These are phyloP conservation scores for Boletus holoroseus DNA, from an alignment of 1,284 basidiomycete species.

Conservation along the genomic window DNA sequence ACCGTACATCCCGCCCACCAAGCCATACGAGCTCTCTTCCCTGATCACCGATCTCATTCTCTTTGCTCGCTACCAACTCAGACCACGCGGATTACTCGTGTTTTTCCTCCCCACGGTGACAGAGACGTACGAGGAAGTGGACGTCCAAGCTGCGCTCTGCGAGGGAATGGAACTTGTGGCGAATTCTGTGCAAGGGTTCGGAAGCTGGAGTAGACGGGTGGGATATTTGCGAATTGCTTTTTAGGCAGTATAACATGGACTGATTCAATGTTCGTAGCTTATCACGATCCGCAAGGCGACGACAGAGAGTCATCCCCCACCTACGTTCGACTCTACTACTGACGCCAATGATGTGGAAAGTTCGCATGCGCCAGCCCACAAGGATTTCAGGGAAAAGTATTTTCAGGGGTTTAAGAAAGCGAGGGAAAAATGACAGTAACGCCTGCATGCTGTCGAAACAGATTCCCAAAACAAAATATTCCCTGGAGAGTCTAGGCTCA, in stretches of 20 bases:
- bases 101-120: slow-evolving; percentile 93
- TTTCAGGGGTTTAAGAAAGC: slow-evolving; percentile 67
- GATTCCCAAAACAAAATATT: background rate
- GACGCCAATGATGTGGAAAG: slow-evolving; percentile 17
- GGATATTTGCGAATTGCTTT: slow-evolving; percentile 30
- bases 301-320: slow-evolving; percentile 42
- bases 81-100: slow-evolving; percentile 83
- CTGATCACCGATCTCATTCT: slow-evolving; percentile 79
- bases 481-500: too few relatives aligned
- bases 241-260: background rate
- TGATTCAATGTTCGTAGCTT: slow-evolving; percentile 45
- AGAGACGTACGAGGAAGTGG: slow-evolving; percentile 84
- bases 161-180: slow-evolving; percentile 85
- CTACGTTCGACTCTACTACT: slow-evolving; percentile 41
- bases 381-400: slow-evolving; percentile 75
- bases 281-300: slow-evolving; percentile 83
- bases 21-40: slow-evolving; percentile 89
- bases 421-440: slow-evolving; percentile 4
- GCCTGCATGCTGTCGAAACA: background rate
- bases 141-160: slow-evolving; percentile 67
- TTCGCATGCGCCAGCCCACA: slow-evolving; percentile 62
- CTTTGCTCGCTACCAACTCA: slow-evolving; percentile 80
- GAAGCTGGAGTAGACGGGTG: slow-evolving; percentile 90
- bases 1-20: slow-evolving; percentile 81
- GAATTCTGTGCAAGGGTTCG: slow-evolving; percentile 92